Evolutionary conservation across 441 rosid genomes (phyloP).

Genomic region (Adansonia gregorii): DNA sequence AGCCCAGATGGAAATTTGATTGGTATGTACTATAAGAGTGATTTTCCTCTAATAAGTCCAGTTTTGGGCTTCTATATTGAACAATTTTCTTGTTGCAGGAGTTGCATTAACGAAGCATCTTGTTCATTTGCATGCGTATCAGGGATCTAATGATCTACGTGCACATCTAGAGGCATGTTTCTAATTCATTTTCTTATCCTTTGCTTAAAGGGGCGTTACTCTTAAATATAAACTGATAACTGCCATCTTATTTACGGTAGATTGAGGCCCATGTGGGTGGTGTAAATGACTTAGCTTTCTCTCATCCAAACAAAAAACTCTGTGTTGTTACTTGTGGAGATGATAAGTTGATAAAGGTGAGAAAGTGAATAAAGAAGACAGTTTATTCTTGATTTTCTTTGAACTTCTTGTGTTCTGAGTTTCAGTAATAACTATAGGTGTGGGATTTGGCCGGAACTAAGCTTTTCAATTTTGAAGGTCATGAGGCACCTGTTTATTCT

Average conservation of each 20-base stretch:
- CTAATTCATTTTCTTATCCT: not conserved
- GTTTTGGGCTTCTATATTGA: conserved; percentile 12
- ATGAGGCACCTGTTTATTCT: conserved; percentile 49
- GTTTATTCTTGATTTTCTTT: not conserved
- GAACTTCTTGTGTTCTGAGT: conserved; percentile 15
- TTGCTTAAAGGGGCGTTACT: conserved; percentile 5
- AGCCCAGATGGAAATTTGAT: conserved; percentile 38
- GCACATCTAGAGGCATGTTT: conserved; percentile 38
- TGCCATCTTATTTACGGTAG: conserved; percentile 38
- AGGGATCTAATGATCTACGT: conserved; percentile 30
- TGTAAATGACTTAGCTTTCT: conserved; percentile 70
- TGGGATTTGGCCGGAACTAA: conserved; percentile 46
- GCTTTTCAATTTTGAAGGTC: conserved; percentile 47
- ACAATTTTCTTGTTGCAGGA: conserved; percentile 29
- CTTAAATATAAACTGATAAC: conserved; percentile 23
- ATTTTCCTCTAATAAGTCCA: conserved; percentile 7
- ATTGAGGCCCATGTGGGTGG: conserved; percentile 71
- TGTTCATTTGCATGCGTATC: conserved; percentile 37
- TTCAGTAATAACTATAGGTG: conserved; percentile 30
- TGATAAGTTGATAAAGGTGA: conserved; percentile 51
- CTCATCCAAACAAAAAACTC: conserved; percentile 68
- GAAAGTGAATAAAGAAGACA: not conserved
- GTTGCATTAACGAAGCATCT: conserved; percentile 39
- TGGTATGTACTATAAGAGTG: conserved; percentile 28
- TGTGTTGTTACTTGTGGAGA: conserved; percentile 74